These are phyloP conservation scores for Albugo candida DNA, from an alignment of 352 stramenopile genomes.

Conservation along the genomic window DNA sequence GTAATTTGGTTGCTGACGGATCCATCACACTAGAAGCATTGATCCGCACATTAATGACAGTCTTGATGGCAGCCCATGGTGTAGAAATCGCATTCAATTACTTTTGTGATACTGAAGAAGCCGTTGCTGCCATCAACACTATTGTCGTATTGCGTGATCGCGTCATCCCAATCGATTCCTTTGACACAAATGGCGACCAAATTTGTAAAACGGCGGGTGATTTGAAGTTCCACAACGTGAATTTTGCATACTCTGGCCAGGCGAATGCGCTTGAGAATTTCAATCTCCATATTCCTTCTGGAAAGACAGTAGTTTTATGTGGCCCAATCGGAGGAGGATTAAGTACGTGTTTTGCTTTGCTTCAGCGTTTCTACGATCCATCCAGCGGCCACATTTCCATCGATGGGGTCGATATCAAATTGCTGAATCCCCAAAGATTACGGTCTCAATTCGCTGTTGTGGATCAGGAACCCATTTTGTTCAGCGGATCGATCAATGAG, in stretches of 20 bases:
- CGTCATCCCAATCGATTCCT: conserved; percentile 20
- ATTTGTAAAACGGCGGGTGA: conserved; percentile 11
- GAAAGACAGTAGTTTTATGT: conserved; percentile 39
- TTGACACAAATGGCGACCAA: conserved; percentile 8
- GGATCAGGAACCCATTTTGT: conserved; percentile 51
- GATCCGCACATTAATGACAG: conserved; percentile 19
- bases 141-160: conserved; percentile 20
- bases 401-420: conserved; percentile 13
- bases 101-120: neutral
- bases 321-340: conserved; percentile 16
- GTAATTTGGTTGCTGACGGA: conserved; percentile 17
- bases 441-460: conserved; percentile 17
- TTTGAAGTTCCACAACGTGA: conserved; percentile 42
- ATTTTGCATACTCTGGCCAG: conserved; percentile 56
- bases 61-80: conserved; percentile 19
- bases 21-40: conserved; percentile 24
- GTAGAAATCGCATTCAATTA: conserved; percentile 4
- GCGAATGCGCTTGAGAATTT: conserved; percentile 65
- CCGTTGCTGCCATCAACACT: neutral
- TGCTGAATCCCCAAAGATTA: conserved; percentile 22
- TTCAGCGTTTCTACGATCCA: conserved; percentile 16
- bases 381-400: conserved; percentile 3
- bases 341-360: conserved; percentile 10
- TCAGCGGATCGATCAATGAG: conserved; percentile 16
- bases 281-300: conserved; percentile 58